Evolutionary conservation across 169 alveolate species (phyloP).

Genomic region (Besnoitia besnoiti): DNA sequence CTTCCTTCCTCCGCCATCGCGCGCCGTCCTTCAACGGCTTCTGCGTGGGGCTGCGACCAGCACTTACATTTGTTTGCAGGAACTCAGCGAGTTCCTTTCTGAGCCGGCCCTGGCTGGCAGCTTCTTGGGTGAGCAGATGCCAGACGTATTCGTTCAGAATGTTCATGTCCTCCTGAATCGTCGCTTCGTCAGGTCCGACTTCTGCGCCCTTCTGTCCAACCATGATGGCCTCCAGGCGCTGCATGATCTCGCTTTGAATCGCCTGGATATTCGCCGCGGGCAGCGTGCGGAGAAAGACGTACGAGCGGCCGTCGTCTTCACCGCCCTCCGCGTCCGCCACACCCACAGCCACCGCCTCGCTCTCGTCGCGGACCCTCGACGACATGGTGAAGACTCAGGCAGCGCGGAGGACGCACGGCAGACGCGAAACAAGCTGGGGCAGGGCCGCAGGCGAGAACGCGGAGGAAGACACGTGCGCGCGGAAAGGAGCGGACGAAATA

Average conservation of each 20-base stretch:
- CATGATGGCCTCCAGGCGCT: not conserved
- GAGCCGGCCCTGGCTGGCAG: not conserved
- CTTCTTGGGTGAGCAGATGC: constrained; percentile 22
- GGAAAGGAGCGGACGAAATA: not conserved
- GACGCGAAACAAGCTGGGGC: not conserved
- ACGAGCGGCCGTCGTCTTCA: not conserved
- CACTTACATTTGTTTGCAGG: not conserved
- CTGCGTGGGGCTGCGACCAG: too few species aligned
- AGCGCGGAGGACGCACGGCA: not conserved
- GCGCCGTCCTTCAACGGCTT: too few species aligned
- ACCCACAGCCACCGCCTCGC: not conserved
- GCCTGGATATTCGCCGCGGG: not conserved
- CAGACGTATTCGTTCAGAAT: constrained; percentile 15
- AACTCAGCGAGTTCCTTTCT: not conserved
- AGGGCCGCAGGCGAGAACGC: not conserved
- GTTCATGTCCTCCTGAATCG: not conserved
- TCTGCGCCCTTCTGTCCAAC: not conserved
- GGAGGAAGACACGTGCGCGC: not conserved
- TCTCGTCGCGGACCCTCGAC: not conserved
- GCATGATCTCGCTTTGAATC: not conserved
- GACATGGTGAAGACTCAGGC: not conserved
- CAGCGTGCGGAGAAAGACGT: not conserved
- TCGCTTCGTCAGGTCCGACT: not conserved
- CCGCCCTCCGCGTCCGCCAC: not conserved
- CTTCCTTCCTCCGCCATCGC: too few species aligned